Evolutionary conservation across 768 basidiomycete genomes (phyloP).

Genomic region (Lentinula raphanica): DNA sequence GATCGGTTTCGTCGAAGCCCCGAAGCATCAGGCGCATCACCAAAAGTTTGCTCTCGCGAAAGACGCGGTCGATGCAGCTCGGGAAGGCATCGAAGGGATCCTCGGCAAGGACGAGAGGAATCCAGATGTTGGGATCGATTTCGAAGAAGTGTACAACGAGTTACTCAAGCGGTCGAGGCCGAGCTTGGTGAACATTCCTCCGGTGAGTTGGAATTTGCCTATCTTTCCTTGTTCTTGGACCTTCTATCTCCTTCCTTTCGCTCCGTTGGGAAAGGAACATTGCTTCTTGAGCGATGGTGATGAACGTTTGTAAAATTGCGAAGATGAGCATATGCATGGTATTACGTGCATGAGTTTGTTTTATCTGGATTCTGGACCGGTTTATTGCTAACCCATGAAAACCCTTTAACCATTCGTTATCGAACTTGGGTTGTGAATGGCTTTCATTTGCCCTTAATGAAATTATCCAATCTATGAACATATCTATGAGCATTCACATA

Average conservation of each 20-base stretch:
- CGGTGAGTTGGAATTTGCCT: constrained; percentile 43
- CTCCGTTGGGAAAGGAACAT: background rate
- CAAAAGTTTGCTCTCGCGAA: constrained; percentile 44
- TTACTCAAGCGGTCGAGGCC: constrained; percentile 60
- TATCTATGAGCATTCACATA: background rate
- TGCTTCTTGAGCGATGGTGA: background rate
- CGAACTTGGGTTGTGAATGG: background rate
- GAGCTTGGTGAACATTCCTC: constrained; percentile 70
- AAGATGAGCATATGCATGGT: background rate
- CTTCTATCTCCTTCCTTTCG: background rate
- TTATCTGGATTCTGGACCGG: no score
- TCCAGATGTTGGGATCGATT: constrained; percentile 50
- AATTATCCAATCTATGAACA: background rate
- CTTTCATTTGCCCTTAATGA: background rate
- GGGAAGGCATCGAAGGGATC: constrained; percentile 57
- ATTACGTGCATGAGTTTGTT: background rate
- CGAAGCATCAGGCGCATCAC: background rate
- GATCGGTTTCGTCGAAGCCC: constrained; percentile 43
- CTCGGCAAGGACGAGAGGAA: constrained; percentile 32
- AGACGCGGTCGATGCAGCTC: constrained; percentile 41
- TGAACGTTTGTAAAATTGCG: background rate
- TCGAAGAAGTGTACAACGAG: constrained; percentile 57
- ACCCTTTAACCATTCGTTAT: background rate
- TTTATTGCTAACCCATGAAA: background rate
- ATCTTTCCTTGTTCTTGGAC: background rate